These are phyloP conservation scores for Tranzscheliella williamsii DNA, from an alignment of 1,284 basidiomycete species.

Conservation along the genomic window DNA sequence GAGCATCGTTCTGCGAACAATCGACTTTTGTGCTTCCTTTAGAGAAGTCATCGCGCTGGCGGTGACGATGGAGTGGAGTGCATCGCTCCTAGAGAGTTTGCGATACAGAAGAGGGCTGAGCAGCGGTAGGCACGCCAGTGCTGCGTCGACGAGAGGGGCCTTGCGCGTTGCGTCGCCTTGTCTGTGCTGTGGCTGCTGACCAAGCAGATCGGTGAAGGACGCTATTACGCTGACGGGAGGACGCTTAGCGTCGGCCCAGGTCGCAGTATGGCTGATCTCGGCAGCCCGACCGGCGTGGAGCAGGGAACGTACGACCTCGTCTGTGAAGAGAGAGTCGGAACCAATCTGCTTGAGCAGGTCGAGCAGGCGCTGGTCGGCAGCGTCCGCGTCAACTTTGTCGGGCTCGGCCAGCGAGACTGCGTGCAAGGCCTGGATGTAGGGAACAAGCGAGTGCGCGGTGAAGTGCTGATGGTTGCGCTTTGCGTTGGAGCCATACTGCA, in stretches of 20 bases:
- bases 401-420: too few relatives aligned
- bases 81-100: slow-evolving; percentile 5
- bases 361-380: not conserved
- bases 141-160: not conserved
- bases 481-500: slow-evolving; percentile 43
- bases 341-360: slow-evolving; percentile 17
- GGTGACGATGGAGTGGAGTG: slow-evolving; percentile 20
- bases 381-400: too few relatives aligned
- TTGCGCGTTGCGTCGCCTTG: too few relatives aligned
- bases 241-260: slow-evolving; percentile 8
- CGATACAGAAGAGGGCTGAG: not conserved
- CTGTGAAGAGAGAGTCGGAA: slow-evolving; percentile 33
- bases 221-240: not conserved
- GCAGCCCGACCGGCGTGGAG: slow-evolving; percentile 18
- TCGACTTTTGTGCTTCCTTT: slow-evolving; percentile 17
- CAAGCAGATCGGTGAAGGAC: not conserved
- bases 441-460: slow-evolving; percentile 13
- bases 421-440: too few relatives aligned
- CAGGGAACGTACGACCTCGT: slow-evolving; percentile 18
- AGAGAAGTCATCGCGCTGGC: slow-evolving; percentile 13
- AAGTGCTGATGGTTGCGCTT: slow-evolving; percentile 46
- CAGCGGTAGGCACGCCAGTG: not conserved
- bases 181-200: not conserved
- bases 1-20: slow-evolving; percentile 34
- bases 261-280: slow-evolving; percentile 1